These are phyloP conservation scores for Aspergillus thermomutatus DNA, from an alignment of 2,329 filamentous ascomycete species.

Conservation along the genomic window DNA sequence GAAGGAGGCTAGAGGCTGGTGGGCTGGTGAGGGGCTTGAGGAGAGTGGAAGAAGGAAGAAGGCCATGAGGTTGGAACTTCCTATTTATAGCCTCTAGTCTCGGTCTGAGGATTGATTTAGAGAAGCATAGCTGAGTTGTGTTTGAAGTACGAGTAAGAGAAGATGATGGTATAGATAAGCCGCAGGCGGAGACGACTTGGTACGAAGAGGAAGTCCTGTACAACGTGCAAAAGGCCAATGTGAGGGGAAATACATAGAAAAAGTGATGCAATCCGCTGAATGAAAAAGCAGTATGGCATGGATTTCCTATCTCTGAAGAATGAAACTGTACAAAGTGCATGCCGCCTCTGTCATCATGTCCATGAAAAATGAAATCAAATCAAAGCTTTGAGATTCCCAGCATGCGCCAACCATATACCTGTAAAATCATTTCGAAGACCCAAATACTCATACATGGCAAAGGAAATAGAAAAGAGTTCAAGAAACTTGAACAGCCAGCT, in stretches of 20 bases:
- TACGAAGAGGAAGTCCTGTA: not conserved
- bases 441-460: not conserved
- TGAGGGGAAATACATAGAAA: not conserved
- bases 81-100: not conserved
- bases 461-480: not conserved
- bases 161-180: not conserved
- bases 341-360: not conserved
- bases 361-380: not conserved
- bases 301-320: not conserved
- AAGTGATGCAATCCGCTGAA: not conserved
- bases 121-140: not conserved
- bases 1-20: not conserved
- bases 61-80: not conserved
- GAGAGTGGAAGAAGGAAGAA: not conserved
- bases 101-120: not conserved
- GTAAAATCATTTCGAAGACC: not conserved
- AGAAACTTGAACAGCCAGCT: not conserved
- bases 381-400: not conserved
- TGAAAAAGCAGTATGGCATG: not conserved
- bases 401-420: not conserved
- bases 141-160: not conserved
- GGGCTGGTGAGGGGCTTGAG: not conserved
- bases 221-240: not conserved
- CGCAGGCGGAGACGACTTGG: too few relatives aligned
- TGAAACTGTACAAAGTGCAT: not conserved